Conservation (phyloP, 2,329 filamentous ascomycete species). For the Torrubiella hemipterigena region DNA sequence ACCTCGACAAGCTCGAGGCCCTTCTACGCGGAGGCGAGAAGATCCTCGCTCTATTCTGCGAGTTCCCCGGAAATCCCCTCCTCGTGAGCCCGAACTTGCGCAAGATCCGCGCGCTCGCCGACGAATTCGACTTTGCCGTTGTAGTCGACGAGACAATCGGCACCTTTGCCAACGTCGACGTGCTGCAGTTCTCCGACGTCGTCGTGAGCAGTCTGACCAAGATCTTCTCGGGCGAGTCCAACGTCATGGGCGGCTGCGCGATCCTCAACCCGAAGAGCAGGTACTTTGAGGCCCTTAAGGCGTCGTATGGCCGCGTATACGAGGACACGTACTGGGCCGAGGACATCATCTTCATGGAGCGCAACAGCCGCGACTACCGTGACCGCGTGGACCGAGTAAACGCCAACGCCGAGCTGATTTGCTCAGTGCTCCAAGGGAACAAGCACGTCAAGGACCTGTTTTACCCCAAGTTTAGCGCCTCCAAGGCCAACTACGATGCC, state of each 20-base stretch:
- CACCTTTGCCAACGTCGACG: constrained; percentile 91
- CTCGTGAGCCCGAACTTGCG: constrained; percentile 72
- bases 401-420: constrained; percentile 72
- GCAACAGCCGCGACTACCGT: constrained; percentile 88
- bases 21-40: constrained; percentile 60
- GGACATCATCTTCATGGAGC: constrained; percentile 87
- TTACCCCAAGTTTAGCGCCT: constrained; percentile 72
- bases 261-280: constrained; percentile 54
- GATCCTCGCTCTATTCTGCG: constrained; percentile 78
- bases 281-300: constrained; percentile 60
- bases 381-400: constrained; percentile 77
- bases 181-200: constrained; percentile 78
- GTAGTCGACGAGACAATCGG: constrained; percentile 95
- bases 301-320: constrained; percentile 51
- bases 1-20: constrained; percentile 72
- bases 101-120: constrained; percentile 69
- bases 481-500: constrained; percentile 63
- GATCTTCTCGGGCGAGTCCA: constrained; percentile 93
- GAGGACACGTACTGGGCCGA: constrained; percentile 92
- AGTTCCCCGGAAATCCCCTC: constrained; percentile 89
- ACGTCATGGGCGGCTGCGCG: constrained; percentile 86
- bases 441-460: constrained; percentile 62
- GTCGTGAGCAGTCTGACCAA: constrained; percentile 94
- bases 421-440: constrained; percentile 52
- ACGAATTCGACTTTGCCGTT: constrained; percentile 76